Percentiles rank a stretch among this genome's conserved stretches.
Conservation (phyloP, 73 alveolate species). For the Tetrahymena elliotti region DNA sequence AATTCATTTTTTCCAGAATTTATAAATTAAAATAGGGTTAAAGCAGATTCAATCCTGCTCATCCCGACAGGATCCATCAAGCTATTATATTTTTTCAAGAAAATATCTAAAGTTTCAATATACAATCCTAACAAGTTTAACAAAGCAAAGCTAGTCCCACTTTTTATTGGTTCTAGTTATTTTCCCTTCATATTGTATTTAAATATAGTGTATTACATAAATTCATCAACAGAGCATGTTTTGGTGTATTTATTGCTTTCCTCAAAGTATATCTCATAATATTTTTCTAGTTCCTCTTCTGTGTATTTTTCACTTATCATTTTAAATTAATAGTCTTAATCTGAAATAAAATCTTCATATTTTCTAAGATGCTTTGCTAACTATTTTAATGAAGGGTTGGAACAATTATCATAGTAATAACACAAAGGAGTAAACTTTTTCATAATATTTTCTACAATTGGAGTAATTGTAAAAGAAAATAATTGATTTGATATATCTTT, state of each 20-base stretch:
- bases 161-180: neutral
- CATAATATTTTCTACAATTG: neutral
- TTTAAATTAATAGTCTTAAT: neutral
- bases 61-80: neutral
- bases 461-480: neutral
- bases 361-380: neutral
- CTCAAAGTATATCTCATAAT: neutral
- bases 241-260: neutral
- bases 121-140: neutral
- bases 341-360: neutral
- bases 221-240: neutral
- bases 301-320: neutral
- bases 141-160: neutral
- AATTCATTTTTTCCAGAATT: neutral
- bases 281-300: neutral
- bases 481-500: neutral
- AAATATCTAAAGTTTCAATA: neutral
- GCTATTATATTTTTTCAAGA: neutral
- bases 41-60: neutral
- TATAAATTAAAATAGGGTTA: neutral
- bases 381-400: neutral
- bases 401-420: neutral
- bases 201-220: neutral
- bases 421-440: neutral
- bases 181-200: neutral